phyloP scores from a whole-genome alignment of 768 basidiomycete species.

The Galerina marginata region DNA sequence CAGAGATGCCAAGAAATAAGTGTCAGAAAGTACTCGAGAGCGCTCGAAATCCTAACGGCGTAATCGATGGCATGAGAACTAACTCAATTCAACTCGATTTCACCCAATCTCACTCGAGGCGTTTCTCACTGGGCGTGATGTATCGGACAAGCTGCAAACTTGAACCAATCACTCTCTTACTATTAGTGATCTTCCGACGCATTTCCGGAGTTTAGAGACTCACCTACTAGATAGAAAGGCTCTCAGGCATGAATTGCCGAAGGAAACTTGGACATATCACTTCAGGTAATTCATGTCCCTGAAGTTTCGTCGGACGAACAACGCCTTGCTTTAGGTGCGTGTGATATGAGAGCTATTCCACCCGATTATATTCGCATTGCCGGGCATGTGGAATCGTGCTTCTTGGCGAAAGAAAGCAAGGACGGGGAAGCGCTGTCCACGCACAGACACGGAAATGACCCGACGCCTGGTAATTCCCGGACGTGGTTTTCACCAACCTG shows the following conservation, averaged over 20 bases:
- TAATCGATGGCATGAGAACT: no score
- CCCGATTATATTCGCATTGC: slow-evolving; percentile 2
- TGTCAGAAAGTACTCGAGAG: no score
- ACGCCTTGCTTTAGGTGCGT: slow-evolving; percentile 6
- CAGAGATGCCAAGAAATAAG: no score
- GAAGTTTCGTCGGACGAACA: slow-evolving; percentile 3
- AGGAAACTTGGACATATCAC: background rate
- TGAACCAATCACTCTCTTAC: background rate
- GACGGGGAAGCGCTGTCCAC: background rate
- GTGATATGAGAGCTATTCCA: background rate
- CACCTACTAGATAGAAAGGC: background rate
- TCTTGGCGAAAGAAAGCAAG: background rate
- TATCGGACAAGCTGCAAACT: background rate
- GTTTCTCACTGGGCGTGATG: no score
- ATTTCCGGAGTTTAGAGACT: slow-evolving; percentile 23
- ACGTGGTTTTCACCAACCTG: background rate
- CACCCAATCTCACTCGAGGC: no score
- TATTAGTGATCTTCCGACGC: slow-evolving; percentile 18
- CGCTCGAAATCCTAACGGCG: no score
- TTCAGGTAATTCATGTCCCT: slow-evolving; percentile 13
- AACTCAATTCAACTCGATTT: no score
- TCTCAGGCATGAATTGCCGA: slow-evolving; percentile 15
- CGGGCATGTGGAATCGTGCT: slow-evolving; percentile 14
- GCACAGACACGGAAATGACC: slow-evolving; percentile 12
- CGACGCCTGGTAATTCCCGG: background rate